Conservation (phyloP, 345 rosid genomes). For the Murraya koenigii region DNA sequence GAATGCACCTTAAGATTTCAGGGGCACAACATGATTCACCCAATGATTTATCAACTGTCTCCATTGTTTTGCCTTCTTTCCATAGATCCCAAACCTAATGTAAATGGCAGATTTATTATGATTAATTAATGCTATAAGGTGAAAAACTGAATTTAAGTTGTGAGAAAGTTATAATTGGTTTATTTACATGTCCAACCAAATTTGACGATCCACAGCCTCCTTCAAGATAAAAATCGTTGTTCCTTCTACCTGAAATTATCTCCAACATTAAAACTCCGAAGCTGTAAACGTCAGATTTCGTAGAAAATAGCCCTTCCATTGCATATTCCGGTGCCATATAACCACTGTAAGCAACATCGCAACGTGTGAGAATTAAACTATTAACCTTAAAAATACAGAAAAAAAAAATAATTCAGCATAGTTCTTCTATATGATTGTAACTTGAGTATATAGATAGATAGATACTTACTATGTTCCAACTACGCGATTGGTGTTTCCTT, state of each 20-base stretch:
- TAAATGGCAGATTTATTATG: background rate
- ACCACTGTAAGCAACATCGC: slow-evolving; percentile 34
- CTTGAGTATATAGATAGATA: too few relatives aligned
- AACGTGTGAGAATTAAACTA: background rate
- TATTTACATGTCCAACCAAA: slow-evolving; percentile 58
- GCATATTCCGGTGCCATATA: slow-evolving; percentile 89
- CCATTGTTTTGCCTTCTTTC: slow-evolving; percentile 32
- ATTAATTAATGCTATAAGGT: background rate
- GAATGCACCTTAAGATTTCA: slow-evolving; percentile 47
- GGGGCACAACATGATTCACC: slow-evolving; percentile 13
- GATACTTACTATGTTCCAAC: slow-evolving; percentile 70
- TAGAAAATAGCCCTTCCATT: slow-evolving; percentile 56
- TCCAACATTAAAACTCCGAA: slow-evolving; percentile 64
- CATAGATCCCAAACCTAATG: slow-evolving; percentile 56
- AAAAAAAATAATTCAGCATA: background rate
- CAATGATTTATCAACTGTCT: slow-evolving; percentile 34
- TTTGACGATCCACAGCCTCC: slow-evolving; percentile 15
- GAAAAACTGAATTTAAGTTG: background rate
- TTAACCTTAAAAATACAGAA: background rate
- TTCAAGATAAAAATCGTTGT: slow-evolving; percentile 25
- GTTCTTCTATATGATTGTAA: background rate
- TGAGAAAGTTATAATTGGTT: background rate
- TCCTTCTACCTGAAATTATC: slow-evolving; percentile 51
- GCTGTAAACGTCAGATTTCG: slow-evolving; percentile 70
- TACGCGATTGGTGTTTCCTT: slow-evolving; percentile 49